Evolutionary conservation across 441 rosid genomes (phyloP), one percentile per base, ranked within the genome.

Genomic region (Populus hybrid): DNA sequence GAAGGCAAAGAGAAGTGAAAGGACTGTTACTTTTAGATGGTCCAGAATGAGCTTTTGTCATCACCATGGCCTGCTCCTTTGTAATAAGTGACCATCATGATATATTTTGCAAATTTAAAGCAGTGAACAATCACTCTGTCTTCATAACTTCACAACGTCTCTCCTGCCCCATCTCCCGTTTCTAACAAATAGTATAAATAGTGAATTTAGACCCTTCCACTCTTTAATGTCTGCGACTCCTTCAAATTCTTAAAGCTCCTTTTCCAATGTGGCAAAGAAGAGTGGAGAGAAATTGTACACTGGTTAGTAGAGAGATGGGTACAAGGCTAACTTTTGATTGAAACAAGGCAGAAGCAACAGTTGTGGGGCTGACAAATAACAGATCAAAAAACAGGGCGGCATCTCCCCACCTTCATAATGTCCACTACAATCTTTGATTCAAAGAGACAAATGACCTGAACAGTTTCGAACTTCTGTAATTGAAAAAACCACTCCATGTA

Each of bases 1-100:
- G 24, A 40, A 79, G 68, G 74, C 64, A n/a, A 73, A 72, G 72
- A 75, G 63, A 64, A 74, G 72, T 72, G 63, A 64, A 45, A 68
- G 31, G 72, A 71, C 76, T 26, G 6, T 69, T 80, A 53, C 59
- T 68, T 12, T 77, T 68, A 38, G 75, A 69, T 16, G 59, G 31
- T 11, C 50, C 75, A 63, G 77, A 61, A 53, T 33, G 18, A 77
- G 61, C 16, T 28, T 50, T 72, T 33, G 64, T 68, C 40, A 24
- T 66, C 71, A 63, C 69, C 53, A 53, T 28, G 64, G 53, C 66
- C 71, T 64, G 24, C 29, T 2, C 3, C 68, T 64, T 64, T 28
- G 69, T 65, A 24, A 65, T 53, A 29, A 9, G 69, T 65, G 18
- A 24, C 6, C 68, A 64, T 21, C 24, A 64, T 24, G 29, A 24